phyloP scores from a whole-genome alignment of 495 filamentous ascomycete genomes.

The Bryoglossum gracile region DNA sequence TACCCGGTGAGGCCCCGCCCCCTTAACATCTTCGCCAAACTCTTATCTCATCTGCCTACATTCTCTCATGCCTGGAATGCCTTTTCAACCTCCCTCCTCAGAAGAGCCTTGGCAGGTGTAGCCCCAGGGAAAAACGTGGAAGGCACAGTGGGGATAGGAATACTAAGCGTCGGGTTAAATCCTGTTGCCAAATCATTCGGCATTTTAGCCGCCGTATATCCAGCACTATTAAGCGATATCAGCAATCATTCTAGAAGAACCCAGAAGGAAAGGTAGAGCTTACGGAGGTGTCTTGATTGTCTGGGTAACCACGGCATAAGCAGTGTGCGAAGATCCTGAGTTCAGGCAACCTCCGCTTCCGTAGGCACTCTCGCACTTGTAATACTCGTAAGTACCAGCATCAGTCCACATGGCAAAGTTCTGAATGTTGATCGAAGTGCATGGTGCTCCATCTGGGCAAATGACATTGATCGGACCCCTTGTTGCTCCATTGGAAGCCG shows the following conservation, averaged over 20 bases:
- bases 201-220: constrained; percentile 45
- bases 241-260: background rate
- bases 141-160: constrained; percentile 50
- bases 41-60: too few relatives aligned
- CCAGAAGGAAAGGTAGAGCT: background rate
- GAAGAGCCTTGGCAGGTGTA: constrained; percentile 23
- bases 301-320: constrained; percentile 7
- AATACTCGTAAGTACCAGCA: constrained; percentile 12
- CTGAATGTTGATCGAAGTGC: constrained; percentile 43
- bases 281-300: constrained; percentile 1
- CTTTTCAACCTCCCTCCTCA: too few relatives aligned
- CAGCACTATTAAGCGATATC: constrained; percentile 15
- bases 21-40: too few relatives aligned
- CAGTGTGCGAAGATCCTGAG: background rate
- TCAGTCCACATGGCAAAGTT: constrained; percentile 58
- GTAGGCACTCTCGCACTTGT: constrained; percentile 24
- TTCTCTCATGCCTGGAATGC: too few relatives aligned
- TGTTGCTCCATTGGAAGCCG: constrained; percentile 39
- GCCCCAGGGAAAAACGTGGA: constrained; percentile 47
- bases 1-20: too few relatives aligned
- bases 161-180: constrained; percentile 38
- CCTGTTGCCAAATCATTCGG: constrained; percentile 33
- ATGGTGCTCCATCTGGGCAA: constrained; percentile 30
- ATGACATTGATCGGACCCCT: constrained; percentile 44
- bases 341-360: constrained; percentile 22